Evolutionary conservation across 805 yeast genomes (phyloP), one percentile per base, ranked within the genome.

Genomic region (Clavispora vitiphila): DNA sequence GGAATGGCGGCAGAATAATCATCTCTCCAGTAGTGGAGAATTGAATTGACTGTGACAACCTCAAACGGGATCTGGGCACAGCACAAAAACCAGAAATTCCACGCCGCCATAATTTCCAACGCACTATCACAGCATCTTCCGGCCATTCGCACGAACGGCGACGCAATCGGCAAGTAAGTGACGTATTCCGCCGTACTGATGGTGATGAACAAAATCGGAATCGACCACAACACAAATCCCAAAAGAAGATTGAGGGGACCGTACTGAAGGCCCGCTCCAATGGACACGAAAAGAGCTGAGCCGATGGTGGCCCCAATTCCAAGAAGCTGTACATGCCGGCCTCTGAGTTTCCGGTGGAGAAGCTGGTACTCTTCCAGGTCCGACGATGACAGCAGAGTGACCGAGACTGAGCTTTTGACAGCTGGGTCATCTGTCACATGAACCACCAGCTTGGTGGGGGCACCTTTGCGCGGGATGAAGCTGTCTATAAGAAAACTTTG

Each of bases 301-400:
- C 95, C 95, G 49, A 86, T 83, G 30, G 87, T 82, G 39, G 91
- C 93, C 15, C 91, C 88, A 19, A 86, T 81, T 10, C 87, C 84
- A 46, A 86, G 80, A 40, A 86, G 69, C 54, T 85, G 88, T 20
- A 86, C 80, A 63, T 88, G 96, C 44, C 95, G 69, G 40, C 80
- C 78, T 46, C 71, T 64, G 41, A 85, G 66, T 22, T 71, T 70
- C 35, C 91, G 49, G 36, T 60, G 67, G 14, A 62, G 49, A 8
- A 37, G 47, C 3, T n/a, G 12, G 6, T 34, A 15, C 12, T 34
- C 37, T 14, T 21, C 35, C 32, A 29, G 32, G 9, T 29, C 32
- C 19, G n/a, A 14, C 4, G 39, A 15, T 3, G 22, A 19, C 5
- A 8, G 34, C 21, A 19, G 15, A 6, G 31, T 25, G 1, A 35